These are phyloP conservation scores for Ensete ventricosum DNA, from an alignment of 176 grass and related monocot species.

Conservation along the genomic window DNA sequence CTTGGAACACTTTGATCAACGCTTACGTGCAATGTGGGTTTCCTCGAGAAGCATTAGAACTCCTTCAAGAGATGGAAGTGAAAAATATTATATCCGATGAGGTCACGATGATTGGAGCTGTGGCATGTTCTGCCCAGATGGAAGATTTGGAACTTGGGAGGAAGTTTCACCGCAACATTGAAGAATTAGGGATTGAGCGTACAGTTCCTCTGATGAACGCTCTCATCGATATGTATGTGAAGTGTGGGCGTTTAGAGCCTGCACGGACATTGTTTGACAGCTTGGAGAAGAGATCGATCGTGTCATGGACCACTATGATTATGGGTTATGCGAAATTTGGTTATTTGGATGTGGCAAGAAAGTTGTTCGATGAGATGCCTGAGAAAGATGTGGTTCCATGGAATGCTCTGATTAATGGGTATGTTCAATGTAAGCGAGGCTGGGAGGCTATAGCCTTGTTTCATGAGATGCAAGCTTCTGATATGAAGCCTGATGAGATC, in stretches of 20 bases:
- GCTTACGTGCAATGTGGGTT: conserved; percentile 28
- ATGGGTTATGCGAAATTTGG: conserved; percentile 42
- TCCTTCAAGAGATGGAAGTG: conserved; percentile 37
- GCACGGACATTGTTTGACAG: conserved; percentile 34
- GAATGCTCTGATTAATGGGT: conserved; percentile 69
- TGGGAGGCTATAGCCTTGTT: conserved; percentile 55
- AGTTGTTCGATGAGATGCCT: conserved; percentile 65
- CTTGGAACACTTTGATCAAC: conserved; percentile 47
- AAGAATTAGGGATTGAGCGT: conserved; percentile 26
- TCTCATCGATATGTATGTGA: conserved; percentile 59
- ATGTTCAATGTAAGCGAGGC: conserved; percentile 48
- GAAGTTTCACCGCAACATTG: conserved; percentile 25
- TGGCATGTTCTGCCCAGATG: conserved; percentile 27
- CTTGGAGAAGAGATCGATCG: conserved; percentile 21
- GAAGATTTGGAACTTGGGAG: conserved; percentile 39
- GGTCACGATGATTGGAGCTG: conserved; percentile 45
- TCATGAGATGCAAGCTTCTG: conserved; percentile 62
- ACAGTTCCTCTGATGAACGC: conserved; percentile 35
- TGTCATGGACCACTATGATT: conserved; percentile 66
- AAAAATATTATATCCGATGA: conserved; percentile 21
- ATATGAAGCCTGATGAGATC: conserved; percentile 45
- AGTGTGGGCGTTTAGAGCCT: conserved; percentile 33
- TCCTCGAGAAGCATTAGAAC: conserved; percentile 25
- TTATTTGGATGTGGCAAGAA: conserved; percentile 32
- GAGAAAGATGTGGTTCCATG: conserved; percentile 62